These are phyloP conservation scores for Catunica adiposa DNA, from an alignment of 2,329 filamentous ascomycete genomes.

Conservation along the genomic window DNA sequence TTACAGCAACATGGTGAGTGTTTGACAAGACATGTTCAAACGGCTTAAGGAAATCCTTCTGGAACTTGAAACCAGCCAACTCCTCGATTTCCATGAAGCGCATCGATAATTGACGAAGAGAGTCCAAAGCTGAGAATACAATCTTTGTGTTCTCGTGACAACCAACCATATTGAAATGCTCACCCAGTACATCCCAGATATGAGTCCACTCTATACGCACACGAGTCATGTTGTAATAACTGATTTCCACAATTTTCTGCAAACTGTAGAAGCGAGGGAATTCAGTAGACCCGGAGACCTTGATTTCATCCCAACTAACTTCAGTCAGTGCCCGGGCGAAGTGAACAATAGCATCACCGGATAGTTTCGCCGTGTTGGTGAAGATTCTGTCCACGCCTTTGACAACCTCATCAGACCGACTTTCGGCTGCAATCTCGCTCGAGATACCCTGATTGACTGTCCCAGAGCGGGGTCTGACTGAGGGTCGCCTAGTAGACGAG, in stretches of 20 bases:
- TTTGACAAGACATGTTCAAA: conserved; percentile 97
- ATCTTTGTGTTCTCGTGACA: conserved; percentile 93
- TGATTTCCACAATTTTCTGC: conserved; percentile 96
- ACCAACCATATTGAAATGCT: conserved; percentile 96
- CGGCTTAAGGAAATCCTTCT: conserved; percentile 96
- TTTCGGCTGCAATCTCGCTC: conserved; percentile 75
- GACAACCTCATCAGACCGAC: conserved; percentile 81
- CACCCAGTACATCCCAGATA: conserved; percentile 93
- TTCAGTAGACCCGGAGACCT: conserved; percentile 89
- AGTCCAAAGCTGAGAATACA: conserved; percentile 94
- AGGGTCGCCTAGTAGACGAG: conserved; percentile 27
- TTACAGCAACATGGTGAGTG: conserved; percentile 77
- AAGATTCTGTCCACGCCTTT: conserved; percentile 92
- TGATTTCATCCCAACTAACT: conserved; percentile 98
- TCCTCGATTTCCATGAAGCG: conserved; percentile 98
- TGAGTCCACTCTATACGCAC: conserved; percentile 97
- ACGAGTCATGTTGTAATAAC: conserved; percentile 98
- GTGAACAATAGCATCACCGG: conserved; percentile 84
- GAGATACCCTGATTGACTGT: conserved; percentile 44
- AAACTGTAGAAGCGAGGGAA: conserved; percentile 92
- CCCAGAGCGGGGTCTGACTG: conserved; percentile 6
- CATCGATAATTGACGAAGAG: conserved; percentile 88
- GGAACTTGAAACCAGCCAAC: conserved; percentile 95
- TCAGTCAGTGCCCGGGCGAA: conserved; percentile 86
- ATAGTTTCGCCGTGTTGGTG: conserved; percentile 84